Base-by-base conservation (phyloP, 805 yeast genomes). In the Candida nonsorbophila region DNA sequence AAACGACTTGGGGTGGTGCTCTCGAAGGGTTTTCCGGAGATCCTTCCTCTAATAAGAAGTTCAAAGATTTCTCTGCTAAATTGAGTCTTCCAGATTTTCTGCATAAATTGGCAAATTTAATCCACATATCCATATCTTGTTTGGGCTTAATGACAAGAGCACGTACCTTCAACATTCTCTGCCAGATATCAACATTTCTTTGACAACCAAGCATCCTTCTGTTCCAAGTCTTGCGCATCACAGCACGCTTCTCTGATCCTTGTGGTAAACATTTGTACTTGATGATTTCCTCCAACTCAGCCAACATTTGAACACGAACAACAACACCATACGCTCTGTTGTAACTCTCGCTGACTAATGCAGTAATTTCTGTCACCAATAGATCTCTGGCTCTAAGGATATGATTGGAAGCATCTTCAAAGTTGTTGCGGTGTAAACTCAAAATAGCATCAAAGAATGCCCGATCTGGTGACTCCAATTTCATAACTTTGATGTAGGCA, bases 181-280 rank as follows among this genome's bases (percentile, higher is more conserved):
- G 97, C 98, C 99, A 92, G n/a, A 88, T 87, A 58, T 92, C 99
- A 29, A 92, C 97, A 58, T 92, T 92, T 44, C 92, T 72, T 58
- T 92, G 98, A 49, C 97, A 87, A 2, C 97, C 97, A 36, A 85
- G 62, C 28, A 92, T 63, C 45, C 99, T 73, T 29, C 84, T 84
- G 49, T 84, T 86, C 98, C 98, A 94, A 0, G 97, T 90, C 43
- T 80, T 77, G 42, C 95, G 71, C 72, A 92, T 80, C 10, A 77
- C 75, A 6, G 67, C 72, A 41, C 92, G 74, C 44, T 80, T 82
- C 26, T 82, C 94, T 0, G 94, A 83, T 3, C 80, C 80, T 37
- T 79, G 87, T 1, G 95, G 92, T 19, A 86, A 66, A 38, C 80
- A 72, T 54, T 92, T 92, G 58, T 90, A 92, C 35, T 76, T 74